phyloP scores from a whole-genome alignment of 2,329 filamentous ascomycete genomes.

The Pleurostoma richardsiae region DNA sequence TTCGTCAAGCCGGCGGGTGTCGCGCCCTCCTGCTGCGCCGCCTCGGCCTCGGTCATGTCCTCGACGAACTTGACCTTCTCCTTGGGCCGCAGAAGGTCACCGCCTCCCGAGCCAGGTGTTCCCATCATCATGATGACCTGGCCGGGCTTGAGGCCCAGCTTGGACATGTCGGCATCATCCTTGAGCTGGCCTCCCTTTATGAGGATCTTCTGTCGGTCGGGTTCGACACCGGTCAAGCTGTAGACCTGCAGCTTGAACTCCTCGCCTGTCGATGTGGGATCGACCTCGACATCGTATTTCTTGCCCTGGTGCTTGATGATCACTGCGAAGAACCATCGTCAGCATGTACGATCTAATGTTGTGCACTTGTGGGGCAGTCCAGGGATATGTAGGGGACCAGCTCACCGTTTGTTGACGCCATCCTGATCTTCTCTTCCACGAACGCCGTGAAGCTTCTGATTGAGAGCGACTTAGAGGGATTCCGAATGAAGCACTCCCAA shows the following conservation, averaged over 20 bases:
- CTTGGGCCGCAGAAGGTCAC: constrained; percentile 64
- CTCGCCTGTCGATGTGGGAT: constrained; percentile 78
- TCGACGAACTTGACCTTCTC: constrained; percentile 85
- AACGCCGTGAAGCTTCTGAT: no score
- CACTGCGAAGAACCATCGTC: constrained; percentile 46
- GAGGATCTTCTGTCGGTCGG: constrained; percentile 91
- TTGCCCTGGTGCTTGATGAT: constrained; percentile 94
- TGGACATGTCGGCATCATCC: constrained; percentile 83
- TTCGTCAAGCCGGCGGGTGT: constrained; percentile 87
- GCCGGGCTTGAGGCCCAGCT: constrained; percentile 78
- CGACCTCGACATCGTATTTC: constrained; percentile 90
- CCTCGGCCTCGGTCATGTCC: constrained; percentile 95
- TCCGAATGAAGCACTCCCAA: no score
- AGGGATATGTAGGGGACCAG: constrained; percentile 11
- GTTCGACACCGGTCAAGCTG: constrained; percentile 92
- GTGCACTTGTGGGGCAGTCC: not conserved
- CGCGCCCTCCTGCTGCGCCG: constrained; percentile 75
- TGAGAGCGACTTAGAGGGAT: no score
- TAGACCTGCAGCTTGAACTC: constrained; percentile 94
- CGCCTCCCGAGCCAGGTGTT: constrained; percentile 65
- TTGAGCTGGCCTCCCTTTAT: constrained; percentile 94
- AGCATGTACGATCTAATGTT: not conserved
- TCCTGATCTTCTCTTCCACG: constrained; percentile 20
- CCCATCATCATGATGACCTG: constrained; percentile 97
- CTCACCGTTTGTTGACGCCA: constrained; percentile 53